phyloP scores from a whole-genome alignment of 306 rosid species.

The Oxytropis ochrocephala region DNA sequence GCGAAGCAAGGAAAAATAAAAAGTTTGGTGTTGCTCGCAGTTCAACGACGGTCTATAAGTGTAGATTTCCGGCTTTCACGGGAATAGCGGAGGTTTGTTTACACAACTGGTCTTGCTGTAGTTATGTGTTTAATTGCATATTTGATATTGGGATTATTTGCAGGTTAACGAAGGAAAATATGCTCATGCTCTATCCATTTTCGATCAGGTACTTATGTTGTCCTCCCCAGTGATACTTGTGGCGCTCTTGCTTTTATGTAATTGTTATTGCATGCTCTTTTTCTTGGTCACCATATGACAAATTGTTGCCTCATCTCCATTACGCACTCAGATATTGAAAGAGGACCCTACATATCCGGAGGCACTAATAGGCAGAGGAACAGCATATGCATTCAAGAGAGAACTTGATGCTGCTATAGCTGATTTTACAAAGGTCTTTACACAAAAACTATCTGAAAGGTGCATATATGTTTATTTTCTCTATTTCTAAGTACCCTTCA shows the following conservation, averaged over 20 bases:
- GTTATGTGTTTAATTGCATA: neutral
- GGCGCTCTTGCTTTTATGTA: slow-evolving; percentile 4
- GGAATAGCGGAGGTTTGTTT: slow-evolving; percentile 84
- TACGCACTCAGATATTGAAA: slow-evolving; percentile 64
- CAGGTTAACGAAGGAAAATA: slow-evolving; percentile 98
- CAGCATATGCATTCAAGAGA: slow-evolving; percentile 88
- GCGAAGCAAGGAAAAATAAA: slow-evolving; percentile 59
- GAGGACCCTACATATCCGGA: slow-evolving; percentile 91
- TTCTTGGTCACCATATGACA: neutral
- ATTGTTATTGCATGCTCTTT: neutral
- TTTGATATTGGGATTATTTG: slow-evolving; percentile 16
- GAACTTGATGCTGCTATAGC: slow-evolving; percentile 81
- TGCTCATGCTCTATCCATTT: slow-evolving; percentile 78
- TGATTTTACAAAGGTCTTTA: slow-evolving; percentile 87
- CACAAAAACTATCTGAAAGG: slow-evolving; percentile 8
- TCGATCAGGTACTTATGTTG: slow-evolving; percentile 64
- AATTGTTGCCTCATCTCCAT: slow-evolving; percentile 14
- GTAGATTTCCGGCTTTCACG: slow-evolving; percentile 94
- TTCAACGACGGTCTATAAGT: slow-evolving; percentile 72
- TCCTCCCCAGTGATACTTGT: slow-evolving; percentile 14
- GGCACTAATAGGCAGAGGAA: slow-evolving; percentile 96
- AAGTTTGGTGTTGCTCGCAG: slow-evolving; percentile 69
- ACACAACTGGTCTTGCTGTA: slow-evolving; percentile 7
- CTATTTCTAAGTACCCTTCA: slow-evolving; percentile 1
- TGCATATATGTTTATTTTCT: slow-evolving; percentile 16